Evolutionary conservation across 306 rosid species (phyloP).

Genomic region (Quercus mongolica): DNA sequence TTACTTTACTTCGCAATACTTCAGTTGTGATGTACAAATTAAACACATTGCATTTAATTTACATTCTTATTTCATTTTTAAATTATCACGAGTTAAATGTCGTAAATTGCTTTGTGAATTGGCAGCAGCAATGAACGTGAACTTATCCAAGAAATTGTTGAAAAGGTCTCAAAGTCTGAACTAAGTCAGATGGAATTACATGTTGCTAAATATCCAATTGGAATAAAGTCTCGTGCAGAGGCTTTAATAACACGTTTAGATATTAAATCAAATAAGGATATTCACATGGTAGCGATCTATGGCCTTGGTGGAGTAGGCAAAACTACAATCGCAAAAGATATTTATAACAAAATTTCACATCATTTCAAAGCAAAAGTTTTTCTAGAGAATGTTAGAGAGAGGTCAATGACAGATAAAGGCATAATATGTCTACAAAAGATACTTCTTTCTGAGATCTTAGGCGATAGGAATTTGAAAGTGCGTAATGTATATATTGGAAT

Average conservation of each 20-base stretch:
- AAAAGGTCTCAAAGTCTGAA: neutral
- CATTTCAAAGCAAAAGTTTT: neutral
- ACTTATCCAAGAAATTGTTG: neutral
- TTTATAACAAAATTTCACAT: neutral
- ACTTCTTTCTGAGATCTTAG: neutral
- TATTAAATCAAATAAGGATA: neutral
- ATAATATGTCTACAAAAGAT: neutral
- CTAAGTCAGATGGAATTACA: neutral
- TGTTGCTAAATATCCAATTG: neutral
- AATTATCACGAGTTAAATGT: no score
- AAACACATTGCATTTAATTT: no score
- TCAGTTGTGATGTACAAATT: no score
- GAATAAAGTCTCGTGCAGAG: neutral
- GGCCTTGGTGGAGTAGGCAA: neutral
- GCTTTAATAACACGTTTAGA: neutral
- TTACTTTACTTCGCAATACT: no score
- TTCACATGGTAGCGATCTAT: neutral
- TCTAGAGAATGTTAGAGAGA: neutral
- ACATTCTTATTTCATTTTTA: no score
- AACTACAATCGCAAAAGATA: slow-evolving; percentile 2
- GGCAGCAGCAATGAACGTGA: neutral
- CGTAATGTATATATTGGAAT: neutral
- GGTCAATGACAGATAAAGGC: neutral
- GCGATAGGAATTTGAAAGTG: neutral
- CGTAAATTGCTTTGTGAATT: neutral